Evolutionary conservation across 208 protist genomes (phyloP).

Genomic region (Leishmania turanica): DNA sequence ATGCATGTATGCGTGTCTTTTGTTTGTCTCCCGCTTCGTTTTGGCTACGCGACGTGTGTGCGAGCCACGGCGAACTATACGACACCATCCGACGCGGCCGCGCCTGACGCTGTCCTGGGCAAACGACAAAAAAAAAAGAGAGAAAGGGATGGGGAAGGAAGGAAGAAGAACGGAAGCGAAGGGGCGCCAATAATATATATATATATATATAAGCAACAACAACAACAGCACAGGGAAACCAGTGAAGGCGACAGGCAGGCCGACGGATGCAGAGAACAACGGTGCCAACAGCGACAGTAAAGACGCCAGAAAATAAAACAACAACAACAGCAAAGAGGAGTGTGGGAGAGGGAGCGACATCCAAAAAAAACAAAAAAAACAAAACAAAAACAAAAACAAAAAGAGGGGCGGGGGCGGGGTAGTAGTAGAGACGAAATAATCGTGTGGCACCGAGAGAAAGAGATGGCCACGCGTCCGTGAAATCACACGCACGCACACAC

Average conservation of each 20-base stretch:
- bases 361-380: neutral
- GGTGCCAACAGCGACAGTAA: neutral
- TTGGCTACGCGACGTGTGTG: neutral
- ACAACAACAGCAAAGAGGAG: slow-evolving; percentile 7
- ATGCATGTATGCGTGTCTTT: neutral
- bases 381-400: neutral
- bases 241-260: neutral
- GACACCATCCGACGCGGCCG: neutral
- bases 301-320: neutral
- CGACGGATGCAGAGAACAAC: neutral
- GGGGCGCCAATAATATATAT: no score
- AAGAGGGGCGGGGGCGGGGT: neutral
- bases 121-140: neutral
- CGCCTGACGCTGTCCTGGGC: neutral
- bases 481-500: neutral
- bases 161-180: no score
- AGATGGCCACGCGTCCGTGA: neutral
- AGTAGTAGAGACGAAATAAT: no score
- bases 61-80: neutral
- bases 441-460: neutral
- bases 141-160: no score
- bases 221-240: neutral
- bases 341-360: neutral
- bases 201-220: no score
- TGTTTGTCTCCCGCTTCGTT: neutral